Conservation (phyloP, 306 rosid species). For the Fragaria vesca region DNA sequence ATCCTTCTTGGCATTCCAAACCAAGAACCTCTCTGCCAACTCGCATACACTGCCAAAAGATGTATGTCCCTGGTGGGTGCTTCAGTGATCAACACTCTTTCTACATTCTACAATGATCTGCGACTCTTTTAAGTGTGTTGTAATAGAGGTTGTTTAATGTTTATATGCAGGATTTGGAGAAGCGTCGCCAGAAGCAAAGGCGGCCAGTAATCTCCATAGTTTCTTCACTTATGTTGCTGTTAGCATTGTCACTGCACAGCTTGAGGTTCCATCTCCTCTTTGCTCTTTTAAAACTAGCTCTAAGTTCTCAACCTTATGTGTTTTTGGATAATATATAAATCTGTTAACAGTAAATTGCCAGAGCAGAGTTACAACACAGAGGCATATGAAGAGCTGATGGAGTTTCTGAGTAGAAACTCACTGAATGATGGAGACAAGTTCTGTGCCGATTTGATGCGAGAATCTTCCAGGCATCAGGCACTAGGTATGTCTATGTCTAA, state of each 20-base stretch:
- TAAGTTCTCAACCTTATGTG: background rate
- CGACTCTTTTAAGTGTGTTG: background rate
- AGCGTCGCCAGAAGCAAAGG: conserved; percentile 92
- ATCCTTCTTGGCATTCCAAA: conserved; percentile 43
- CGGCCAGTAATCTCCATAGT: conserved; percentile 71
- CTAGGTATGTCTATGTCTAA: conserved; percentile 46
- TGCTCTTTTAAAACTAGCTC: background rate
- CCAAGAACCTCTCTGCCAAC: conserved; percentile 37
- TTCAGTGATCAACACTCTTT: conserved; percentile 9
- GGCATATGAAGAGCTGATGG: conserved; percentile 81
- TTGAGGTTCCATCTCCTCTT: conserved; percentile 50
- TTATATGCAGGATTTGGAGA: conserved; percentile 76
- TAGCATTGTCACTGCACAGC: conserved; percentile 77
- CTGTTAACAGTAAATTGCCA: conserved; percentile 24
- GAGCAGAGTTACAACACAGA: conserved; percentile 84
- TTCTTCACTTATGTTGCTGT: conserved; percentile 89
- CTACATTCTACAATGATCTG: conserved; percentile 12
- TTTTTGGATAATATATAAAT: conserved; percentile 3
- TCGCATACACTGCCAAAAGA: conserved; percentile 70
- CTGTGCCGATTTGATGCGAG: conserved; percentile 81
- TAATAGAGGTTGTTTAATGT: background rate
- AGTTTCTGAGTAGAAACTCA: conserved; percentile 60
- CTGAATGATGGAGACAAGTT: conserved; percentile 85
- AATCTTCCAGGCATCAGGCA: conserved; percentile 77
- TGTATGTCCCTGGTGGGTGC: conserved; percentile 87